phyloP scores from a whole-genome alignment of 2,329 filamentous ascomycete genomes.

The Ascochyta clinopodiicola region DNA sequence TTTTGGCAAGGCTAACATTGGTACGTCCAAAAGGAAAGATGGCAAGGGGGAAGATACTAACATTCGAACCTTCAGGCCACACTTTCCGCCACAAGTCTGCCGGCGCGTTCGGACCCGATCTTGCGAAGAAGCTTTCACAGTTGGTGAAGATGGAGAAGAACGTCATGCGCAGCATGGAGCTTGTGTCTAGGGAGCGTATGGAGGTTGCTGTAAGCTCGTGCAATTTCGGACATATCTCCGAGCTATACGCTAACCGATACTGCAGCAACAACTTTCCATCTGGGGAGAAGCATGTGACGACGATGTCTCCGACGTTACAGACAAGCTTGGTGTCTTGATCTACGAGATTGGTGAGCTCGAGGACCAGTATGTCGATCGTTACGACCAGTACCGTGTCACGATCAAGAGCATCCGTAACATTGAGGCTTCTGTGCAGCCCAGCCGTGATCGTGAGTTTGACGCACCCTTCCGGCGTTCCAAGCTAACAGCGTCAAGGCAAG shows the following conservation, averaged over 20 bases:
- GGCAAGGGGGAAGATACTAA: background rate
- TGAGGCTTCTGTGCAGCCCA: slow-evolving; percentile 96
- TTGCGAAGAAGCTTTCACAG: slow-evolving; percentile 96
- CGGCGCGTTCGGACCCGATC: slow-evolving; percentile 81
- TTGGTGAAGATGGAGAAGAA: slow-evolving; percentile 99
- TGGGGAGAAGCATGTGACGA: slow-evolving; percentile 97
- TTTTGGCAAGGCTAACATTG: slow-evolving; percentile 84
- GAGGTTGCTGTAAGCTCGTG: slow-evolving; percentile 83
- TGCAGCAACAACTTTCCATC: slow-evolving; percentile 94
- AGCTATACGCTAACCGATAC: slow-evolving; percentile 24
- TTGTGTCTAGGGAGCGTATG: slow-evolving; percentile 95
- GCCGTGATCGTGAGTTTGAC: slow-evolving; percentile 80
- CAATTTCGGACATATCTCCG: slow-evolving; percentile 5
- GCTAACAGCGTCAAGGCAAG: slow-evolving; percentile 68
- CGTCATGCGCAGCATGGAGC: slow-evolving; percentile 97
- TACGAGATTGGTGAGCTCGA: slow-evolving; percentile 99
- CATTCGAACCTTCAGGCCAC: slow-evolving; percentile 61
- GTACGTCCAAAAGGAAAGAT: slow-evolving; percentile 58
- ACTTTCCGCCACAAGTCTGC: slow-evolving; percentile 75
- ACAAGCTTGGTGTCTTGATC: slow-evolving; percentile 96
- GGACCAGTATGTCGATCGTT: slow-evolving; percentile 97
- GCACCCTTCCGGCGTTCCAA: background rate
- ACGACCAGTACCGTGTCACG: slow-evolving; percentile 98
- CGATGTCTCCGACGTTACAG: slow-evolving; percentile 97
- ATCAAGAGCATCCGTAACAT: slow-evolving; percentile 99